A percentile compares a stretch with the other conserved stretches of the same genome.
These are phyloP conservation scores for Syzygium aqueum DNA, from an alignment of 345 rosid species.

Conservation along the genomic window DNA sequence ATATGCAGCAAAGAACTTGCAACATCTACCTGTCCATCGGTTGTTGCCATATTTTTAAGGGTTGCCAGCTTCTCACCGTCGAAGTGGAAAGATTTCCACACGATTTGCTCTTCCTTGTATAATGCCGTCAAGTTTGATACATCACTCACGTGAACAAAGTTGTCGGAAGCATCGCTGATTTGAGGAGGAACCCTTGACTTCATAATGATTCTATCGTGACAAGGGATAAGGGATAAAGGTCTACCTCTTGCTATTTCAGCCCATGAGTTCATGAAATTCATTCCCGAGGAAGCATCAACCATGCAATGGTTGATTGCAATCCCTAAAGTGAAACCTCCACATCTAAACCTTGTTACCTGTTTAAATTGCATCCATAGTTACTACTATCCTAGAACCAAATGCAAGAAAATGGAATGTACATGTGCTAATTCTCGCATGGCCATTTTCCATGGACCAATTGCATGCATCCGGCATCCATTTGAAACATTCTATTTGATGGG, in stretches of 20 bases:
- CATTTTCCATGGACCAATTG: not conserved
- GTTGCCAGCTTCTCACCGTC: not conserved
- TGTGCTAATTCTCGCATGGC: not conserved
- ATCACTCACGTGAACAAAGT: not conserved
- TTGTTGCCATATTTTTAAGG: not conserved
- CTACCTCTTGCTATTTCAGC: constrained; percentile 22
- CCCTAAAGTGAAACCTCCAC: constrained; percentile 52
- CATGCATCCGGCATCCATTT: not conserved
- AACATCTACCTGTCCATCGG: not conserved
- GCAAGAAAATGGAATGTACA: constrained; percentile 17
- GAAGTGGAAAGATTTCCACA: not conserved
- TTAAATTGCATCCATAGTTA: not conserved
- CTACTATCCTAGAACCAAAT: not conserved
- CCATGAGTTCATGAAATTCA: constrained; percentile 36
- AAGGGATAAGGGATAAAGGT: not conserved
- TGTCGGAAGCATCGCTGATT: not conserved
- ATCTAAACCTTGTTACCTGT: constrained; percentile 30
- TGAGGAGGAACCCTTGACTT: not conserved
- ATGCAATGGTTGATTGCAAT: constrained; percentile 43
- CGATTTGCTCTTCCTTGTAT: not conserved
- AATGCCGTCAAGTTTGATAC: not conserved
- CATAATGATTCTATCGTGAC: not conserved
- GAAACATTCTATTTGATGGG: no score
- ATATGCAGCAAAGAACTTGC: no score
- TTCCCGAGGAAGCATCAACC: constrained; percentile 45